Evolutionary conservation across 805 yeast species (phyloP), one percentile per base, ranked within the genome.

Genomic region (Blastobotrys terrestris): DNA sequence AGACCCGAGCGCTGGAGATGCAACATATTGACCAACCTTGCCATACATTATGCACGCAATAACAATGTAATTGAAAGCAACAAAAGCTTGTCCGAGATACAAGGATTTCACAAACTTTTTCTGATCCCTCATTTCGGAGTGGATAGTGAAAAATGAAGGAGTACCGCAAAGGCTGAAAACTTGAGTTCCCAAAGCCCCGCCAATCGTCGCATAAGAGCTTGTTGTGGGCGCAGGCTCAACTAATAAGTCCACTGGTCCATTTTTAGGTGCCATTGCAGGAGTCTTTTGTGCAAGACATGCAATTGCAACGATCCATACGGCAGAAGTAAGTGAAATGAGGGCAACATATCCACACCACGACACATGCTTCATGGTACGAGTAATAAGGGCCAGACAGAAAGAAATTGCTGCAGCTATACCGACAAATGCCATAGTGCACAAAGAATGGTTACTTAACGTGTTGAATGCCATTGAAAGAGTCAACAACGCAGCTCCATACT

Each of bases 1-100:
- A 20, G 51, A 48, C 4, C 51, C 51, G 13, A 48, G 46, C 15
- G 51, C 46, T 31, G 51, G 51, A 3, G 51, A 48, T 3, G 51
- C 46, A n/a, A 48, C 46, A 31, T 48, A 48, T 14, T 19, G 20
- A n/a, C 51, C 51, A 13, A 48, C 46, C 21, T 26, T 48, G 22
- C 39, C 46, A 35, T 48, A 48, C 18, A 48, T 22, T 2, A 48
- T 42, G 21, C 46, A 40, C 21, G 31, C 44, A 3, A 48, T 22
- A 14, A 26, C 51, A 3, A 48, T 16, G 16, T 48, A 48, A 35
- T 48, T 48, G 46, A 39, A 40, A 3, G 41, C 42, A n/a, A 48
- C 46, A 16, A 48, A 19, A 7, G 39, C 51, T 20, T 48, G 51
- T 3, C 51, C 51, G 39, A 48, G 11, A 16, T 7, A 48, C 6